Percentiles rank a stretch among this genome's conserved stretches.
phyloP scores from a whole-genome alignment of 257 asterid genomes.

The Jasminum sambac region DNA sequence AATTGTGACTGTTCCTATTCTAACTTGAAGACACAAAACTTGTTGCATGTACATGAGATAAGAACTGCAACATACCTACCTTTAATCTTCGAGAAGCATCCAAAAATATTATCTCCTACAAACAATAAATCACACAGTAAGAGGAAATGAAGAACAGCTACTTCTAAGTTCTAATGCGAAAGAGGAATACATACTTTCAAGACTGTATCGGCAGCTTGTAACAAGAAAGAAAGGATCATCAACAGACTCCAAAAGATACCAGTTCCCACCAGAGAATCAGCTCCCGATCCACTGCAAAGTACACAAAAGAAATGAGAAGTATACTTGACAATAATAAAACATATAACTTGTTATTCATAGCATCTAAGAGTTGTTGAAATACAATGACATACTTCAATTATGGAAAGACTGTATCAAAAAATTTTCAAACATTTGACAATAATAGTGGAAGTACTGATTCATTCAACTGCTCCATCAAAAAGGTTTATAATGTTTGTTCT shows the following conservation, averaged over 20 bases:
- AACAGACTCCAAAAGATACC: constrained; percentile 91
- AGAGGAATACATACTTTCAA: constrained; percentile 64
- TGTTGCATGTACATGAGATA: background rate
- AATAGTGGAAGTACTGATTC: background rate
- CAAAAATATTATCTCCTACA: constrained; percentile 80
- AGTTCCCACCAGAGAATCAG: constrained; percentile 86
- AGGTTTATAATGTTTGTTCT: background rate
- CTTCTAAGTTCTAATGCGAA: constrained; percentile 12
- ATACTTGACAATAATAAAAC: background rate
- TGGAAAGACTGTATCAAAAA: background rate
- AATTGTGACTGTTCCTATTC: background rate
- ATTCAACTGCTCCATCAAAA: background rate
- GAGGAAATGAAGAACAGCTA: constrained; percentile 33
- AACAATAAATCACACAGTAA: constrained; percentile 30
- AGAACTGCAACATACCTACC: constrained; percentile 48
- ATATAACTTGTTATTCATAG: background rate
- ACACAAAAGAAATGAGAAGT: constrained; percentile 17
- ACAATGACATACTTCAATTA: background rate
- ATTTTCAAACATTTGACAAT: background rate
- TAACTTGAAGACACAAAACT: background rate
- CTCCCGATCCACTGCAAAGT: constrained; percentile 83
- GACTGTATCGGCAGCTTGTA: constrained; percentile 96
- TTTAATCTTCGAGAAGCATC: constrained; percentile 78
- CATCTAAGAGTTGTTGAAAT: constrained; percentile 4
- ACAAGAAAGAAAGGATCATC: constrained; percentile 87